A percentile compares a stretch with the other conserved stretches of the same genome.
phyloP scores from a whole-genome alignment of 2,329 filamentous ascomycete genomes.

The Magnaporthiopsis incrustans region DNA sequence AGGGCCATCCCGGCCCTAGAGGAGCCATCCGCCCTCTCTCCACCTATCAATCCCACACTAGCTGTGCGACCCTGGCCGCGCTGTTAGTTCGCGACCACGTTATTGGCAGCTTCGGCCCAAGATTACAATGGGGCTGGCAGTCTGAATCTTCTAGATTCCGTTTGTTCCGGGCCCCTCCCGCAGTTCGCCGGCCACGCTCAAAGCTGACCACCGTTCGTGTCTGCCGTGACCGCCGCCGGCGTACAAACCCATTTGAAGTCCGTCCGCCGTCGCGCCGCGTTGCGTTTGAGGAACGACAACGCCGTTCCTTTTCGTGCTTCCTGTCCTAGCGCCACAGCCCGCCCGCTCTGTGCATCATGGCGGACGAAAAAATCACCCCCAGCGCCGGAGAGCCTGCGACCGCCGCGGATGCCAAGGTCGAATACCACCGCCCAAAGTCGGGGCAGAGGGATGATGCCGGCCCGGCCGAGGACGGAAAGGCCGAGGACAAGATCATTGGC shows the following conservation, averaged over 20 bases:
- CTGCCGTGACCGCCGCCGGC: not conserved
- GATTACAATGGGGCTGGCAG: not conserved
- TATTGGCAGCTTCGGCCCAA: not conserved
- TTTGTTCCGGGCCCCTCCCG: no score
- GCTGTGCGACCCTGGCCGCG: not conserved
- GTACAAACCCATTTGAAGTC: not conserved
- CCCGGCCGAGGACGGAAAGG: conserved; percentile 13
- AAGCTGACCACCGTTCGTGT: not conserved
- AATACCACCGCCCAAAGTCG: conserved; percentile 11
- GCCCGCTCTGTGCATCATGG: not conserved
- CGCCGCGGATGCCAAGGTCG: conserved; percentile 11
- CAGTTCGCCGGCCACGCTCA: not conserved
- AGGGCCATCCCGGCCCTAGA: not conserved
- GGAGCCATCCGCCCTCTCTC: not conserved
- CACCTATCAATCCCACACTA: not conserved
- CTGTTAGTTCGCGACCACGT: not conserved
- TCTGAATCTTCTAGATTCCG: not conserved
- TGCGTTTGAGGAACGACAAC: not conserved
- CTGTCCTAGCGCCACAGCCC: not conserved
- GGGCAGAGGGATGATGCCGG: conserved; percentile 1
- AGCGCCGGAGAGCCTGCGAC: not conserved
- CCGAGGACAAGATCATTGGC: conserved; percentile 30
- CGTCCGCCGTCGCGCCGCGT: not conserved
- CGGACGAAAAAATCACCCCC: conserved; percentile 1
- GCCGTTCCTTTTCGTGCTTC: not conserved